A percentile compares a stretch with the other conserved stretches of the same genome.
phyloP scores from a whole-genome alignment of 108 stramenopile species.

The Skeletonema tropicum region DNA sequence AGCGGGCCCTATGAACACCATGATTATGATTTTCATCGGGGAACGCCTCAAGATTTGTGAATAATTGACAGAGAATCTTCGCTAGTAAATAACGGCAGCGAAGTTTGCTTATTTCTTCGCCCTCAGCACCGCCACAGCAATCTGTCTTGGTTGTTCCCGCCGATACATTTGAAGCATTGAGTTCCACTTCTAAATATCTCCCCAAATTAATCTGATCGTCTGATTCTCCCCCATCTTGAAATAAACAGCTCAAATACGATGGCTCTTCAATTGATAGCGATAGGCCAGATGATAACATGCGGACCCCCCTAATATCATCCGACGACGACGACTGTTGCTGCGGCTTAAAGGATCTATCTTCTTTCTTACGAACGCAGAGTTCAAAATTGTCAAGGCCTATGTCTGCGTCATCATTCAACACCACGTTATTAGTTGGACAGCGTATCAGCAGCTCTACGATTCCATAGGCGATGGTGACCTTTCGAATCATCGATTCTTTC shows the following conservation, averaged over 20 bases:
- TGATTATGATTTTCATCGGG: too few species aligned
- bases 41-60: too few species aligned
- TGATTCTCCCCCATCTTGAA: too few species aligned
- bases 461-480: conserved; percentile 28
- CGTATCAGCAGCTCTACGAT: conserved; percentile 15
- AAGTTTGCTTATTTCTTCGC: too few species aligned
- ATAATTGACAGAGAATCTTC: too few species aligned
- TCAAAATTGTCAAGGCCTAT: not conserved
- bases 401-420: too few species aligned
- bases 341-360: too few species aligned
- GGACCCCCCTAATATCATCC: conserved; percentile 8
- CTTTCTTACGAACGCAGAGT: not conserved
- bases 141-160: too few species aligned
- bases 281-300: conserved; percentile 7
- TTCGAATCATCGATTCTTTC: conserved; percentile 18
- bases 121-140: too few species aligned
- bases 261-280: conserved; percentile 2
- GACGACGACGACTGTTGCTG: not conserved
- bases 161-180: not conserved
- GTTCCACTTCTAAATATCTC: not conserved
- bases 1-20: too few species aligned
- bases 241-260: not conserved
- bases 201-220: not conserved
- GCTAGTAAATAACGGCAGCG: too few species aligned
- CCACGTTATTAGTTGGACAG: not conserved